Evolutionary conservation across 129 eudicot genomes (phyloP), one percentile per base, ranked within the genome.

Genomic region (Dittrichia graveolens): DNA sequence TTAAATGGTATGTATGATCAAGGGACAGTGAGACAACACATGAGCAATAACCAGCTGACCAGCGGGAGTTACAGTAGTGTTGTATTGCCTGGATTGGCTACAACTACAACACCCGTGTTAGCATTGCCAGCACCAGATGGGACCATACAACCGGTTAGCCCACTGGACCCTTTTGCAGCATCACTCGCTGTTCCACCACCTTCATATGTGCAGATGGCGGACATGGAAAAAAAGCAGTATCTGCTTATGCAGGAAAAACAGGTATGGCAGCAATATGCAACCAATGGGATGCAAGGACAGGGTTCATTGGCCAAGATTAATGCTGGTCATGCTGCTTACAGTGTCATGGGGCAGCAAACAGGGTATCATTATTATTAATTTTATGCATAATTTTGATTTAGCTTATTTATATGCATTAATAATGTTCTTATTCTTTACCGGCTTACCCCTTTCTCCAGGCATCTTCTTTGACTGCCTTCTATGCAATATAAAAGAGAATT

Each of bases 111-210:
- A n/a, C 80, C 87, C 8, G 47, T 80, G 45, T 74, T 88, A 49
- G 90, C 84, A 39, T 81, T 88, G 71, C 90, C 90, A 7, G 88
- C 84, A 34, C 90, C 88, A 0, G 85, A 85, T 74, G 95, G 86
- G 12, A 78, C 83, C 3, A 43, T 83, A 31, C 82, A 80, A 66
- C 19, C 73, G 10, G 82, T 84, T 16, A 78, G 87, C 49, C 59
- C 73, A 11, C 81, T 83, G 62, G 95, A 88, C 54, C 90, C 95
- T 7, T 88, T 88, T 72, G 95, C 84, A n/a, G 90, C 95, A 8
- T 88, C 95, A 5, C 70, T 88, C 34, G 13, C 49, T 4, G 80
- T 88, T 49, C 81, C 86, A 15, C 86, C 90, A 0, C 95, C 95
- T 38, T 67, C 90, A 6, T 88, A 88, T 47, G 85, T 88, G 39